Base-by-base conservation (phyloP, 371 early-diverging fungal genomes). In the Rhizomucor miehei region DNA sequence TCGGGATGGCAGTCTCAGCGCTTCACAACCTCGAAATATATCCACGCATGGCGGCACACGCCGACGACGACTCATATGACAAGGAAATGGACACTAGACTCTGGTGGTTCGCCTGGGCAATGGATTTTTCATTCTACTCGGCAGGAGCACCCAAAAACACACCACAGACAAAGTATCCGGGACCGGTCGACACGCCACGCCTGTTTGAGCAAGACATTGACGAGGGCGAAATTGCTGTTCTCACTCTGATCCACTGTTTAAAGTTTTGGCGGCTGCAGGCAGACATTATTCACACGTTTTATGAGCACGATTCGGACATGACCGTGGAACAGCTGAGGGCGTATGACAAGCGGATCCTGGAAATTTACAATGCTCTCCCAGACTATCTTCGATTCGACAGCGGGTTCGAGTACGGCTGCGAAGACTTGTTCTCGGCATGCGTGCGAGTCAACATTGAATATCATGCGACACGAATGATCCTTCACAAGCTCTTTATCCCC, bases 101-200 rank as follows among this genome's bases (percentile, higher is more conserved):
- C 21, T 77, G 78, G 78, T 77, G 78, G 78, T 74, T 56, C 53
- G 68, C 63, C 0, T 77, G 78, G 78, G 60, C 66, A 12, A 64
- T 64, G 39, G 78, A 77, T 34, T 66, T 77, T 44, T 74, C 63
- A 45, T 63, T 68, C 19, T 72, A 68, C 45, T 67, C 74, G 2
- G 59, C 73, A 20, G 74, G 75, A 6, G 50, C 62, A 1, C 61
- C 66, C 6, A 71, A 70, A 23, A 66, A 61, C 24, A 67, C 72
- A 12, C 69, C 74, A n/a, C 68, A 63, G 20, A 59, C 64, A 4
- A 60, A 64, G 1, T 24, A 57, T 3, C 52, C 58, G 9, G 57
- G 50, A 6, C 48, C 66, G 20, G 59, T 74, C 3, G 74, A 69
- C 25, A 40, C 64, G 9, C 78, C 78, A 0, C 52, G 57, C 4